phyloP scores from a whole-genome alignment of 2,329 filamentous ascomycete species.

The Ophiosphaerella narmari region DNA sequence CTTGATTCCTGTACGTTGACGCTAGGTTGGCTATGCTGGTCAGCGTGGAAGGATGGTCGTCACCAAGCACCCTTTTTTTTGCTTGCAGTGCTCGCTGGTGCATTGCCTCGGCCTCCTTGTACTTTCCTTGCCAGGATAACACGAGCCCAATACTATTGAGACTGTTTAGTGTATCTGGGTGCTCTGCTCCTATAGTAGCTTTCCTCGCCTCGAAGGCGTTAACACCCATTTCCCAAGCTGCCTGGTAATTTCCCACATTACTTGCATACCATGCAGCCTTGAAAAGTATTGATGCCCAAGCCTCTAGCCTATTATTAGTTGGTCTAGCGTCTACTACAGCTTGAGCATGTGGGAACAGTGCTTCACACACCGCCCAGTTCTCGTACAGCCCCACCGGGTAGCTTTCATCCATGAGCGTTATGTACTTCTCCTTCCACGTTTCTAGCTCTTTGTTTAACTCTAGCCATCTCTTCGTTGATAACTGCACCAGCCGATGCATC shows the following conservation, averaged over 20 bases:
- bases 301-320: not conserved
- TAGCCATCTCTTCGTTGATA: slow-evolving; percentile 20
- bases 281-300: slow-evolving; percentile 11
- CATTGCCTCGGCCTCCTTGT: slow-evolving; percentile 12
- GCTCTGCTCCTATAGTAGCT: too few species aligned
- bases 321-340: slow-evolving; percentile 7
- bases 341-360: slow-evolving; percentile 20
- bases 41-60: not conserved
- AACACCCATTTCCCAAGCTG: too few species aligned
- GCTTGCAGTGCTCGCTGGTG: slow-evolving; percentile 9
- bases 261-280: too few species aligned
- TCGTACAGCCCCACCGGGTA: slow-evolving; percentile 13
- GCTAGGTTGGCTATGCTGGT: not conserved
- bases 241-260: too few species aligned
- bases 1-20: too few species aligned
- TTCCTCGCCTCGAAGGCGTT: too few species aligned
- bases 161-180: too few species aligned
- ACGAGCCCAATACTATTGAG: too few species aligned
- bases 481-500: slow-evolving; percentile 23
- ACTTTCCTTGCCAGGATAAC: too few species aligned
- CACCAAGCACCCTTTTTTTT: not conserved
- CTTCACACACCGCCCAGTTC: slow-evolving; percentile 17
- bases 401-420: slow-evolving; percentile 10
- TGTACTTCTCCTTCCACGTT: slow-evolving; percentile 11
- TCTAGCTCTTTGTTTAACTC: slow-evolving; percentile 5